Evolutionary conservation across 2,329 filamentous ascomycete species (phyloP), one percentile per base, ranked within the genome.

Genomic region (Ophiostoma fasciatum): DNA sequence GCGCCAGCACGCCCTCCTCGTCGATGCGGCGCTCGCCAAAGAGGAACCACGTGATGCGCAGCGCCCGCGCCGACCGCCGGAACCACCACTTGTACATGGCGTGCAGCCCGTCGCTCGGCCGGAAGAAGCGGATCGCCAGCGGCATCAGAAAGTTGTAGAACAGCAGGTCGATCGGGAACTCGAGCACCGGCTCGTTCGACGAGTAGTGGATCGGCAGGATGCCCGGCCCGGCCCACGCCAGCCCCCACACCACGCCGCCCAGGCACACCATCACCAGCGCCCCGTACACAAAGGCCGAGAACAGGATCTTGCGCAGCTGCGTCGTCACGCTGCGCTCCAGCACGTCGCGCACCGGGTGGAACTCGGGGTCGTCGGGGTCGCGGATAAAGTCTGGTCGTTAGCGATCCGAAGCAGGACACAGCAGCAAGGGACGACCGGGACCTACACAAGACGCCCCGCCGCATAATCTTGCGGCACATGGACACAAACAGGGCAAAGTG

Each of bases 91-190:
- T 78, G 53, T 94, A 98, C 65, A 94, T 78, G 37, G 69, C 64
- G 47, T 93, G 81, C 4, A 98, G 63, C 1, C 74, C 79, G 50
- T 93, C 81, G 35, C 82, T 84, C 2, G 88, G 87, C 51, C 81
- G 82, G 57, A 94, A 78, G 47, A 84, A 77, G 47, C 74, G 79
- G 46, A 96, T 74, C 11, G 87, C 77, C 33, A 94, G 61, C 0
- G 90, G 90, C 65, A 94, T 90, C 31, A 94, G 63, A 54, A 94
- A 93, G 57, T 96, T 96, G 66, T 94, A 98, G 53, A 96, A 90
- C 13, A 98, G 63, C 2, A 98, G 65, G 51, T 98, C 88, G 42
- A 94, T 74, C 0, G 90, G 90, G 45, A 98, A 96, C 52, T 96
- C 90, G 32, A 96, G 64, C 0, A 93, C 80, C 0, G 90, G 87